Evolutionary conservation across 2,329 filamentous ascomycete species (phyloP), one percentile per base, ranked within the genome.

Genomic region (Akanthomyces muscarius): DNA sequence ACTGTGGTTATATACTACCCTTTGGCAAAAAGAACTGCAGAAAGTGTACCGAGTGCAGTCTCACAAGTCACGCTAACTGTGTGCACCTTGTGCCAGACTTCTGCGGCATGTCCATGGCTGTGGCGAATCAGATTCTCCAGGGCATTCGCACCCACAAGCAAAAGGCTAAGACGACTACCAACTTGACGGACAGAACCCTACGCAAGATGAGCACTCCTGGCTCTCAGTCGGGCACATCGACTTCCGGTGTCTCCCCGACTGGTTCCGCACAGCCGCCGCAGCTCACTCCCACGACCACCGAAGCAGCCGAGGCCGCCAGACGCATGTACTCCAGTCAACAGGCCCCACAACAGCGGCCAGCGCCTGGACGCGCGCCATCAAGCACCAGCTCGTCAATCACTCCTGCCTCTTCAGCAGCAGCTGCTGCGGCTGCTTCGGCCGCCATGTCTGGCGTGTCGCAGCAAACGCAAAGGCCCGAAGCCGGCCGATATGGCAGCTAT

Each of bases 71-170:
- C 76, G 89, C 92, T 23, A 85, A 90, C 64, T 99, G 95, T 76
- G 91, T 92, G 23, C 95, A 99, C 76, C 86, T 99, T 68, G 94
- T 99, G 38, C 95, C 95, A 23, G 95, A 99, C 75, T 99, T 99
- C 78, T 99, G 95, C 75, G 95, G 95, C 69, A 99, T 99, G 92
- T 96, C 92, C 33, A 98, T 98, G 95, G 90, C 95, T 63, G 90
- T 91, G 44, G 95, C 95, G 50, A 98, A 97, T 75, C 88, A 96
- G 72, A 97, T 99, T 67, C 77, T 98, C 61, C 89, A 92, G 67
- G 91, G 93, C 56, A 90, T 97, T 69, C 86, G 91, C 71, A 87
- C 87, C 56, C 88, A 90, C 64, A 96, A 93, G 77, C 86, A 87
- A 64, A 77, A 80, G 76, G 81, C 81, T 11, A 61, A 55, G 16